These are phyloP conservation scores for Eucommia ulmoides DNA, from an alignment of 257 asterid genomes.

Conservation along the genomic window DNA sequence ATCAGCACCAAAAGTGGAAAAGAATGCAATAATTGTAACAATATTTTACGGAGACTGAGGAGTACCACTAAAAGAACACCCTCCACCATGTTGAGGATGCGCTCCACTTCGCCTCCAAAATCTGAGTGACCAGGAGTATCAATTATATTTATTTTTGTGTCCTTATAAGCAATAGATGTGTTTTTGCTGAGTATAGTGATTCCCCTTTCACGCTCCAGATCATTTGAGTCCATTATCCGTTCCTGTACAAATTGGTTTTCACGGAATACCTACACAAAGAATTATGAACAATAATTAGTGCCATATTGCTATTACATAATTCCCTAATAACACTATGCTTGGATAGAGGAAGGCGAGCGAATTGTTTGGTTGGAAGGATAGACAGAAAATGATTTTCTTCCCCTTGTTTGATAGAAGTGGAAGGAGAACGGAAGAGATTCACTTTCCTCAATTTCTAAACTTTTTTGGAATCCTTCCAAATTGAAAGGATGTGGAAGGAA, in stretches of 20 bases:
- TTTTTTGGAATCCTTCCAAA: no score
- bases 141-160: conserved; percentile 80
- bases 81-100: conserved; percentile 99
- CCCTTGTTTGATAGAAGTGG: no score
- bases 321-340: no score
- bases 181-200: conserved; percentile 96
- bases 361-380: no score
- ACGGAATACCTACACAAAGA: conserved; percentile 70
- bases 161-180: conserved; percentile 82
- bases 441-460: no score
- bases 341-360: no score
- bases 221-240: conserved; percentile 97
- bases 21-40: not conserved
- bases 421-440: no score
- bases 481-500: no score
- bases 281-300: conserved; percentile 5
- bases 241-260: conserved; percentile 90
- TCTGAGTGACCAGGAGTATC: conserved; percentile 99
- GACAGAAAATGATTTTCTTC: no score
- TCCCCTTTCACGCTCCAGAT: conserved; percentile 98
- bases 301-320: no score
- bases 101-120: conserved; percentile 99
- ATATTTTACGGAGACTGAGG: not conserved
- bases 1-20: not conserved
- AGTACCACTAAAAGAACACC: conserved; percentile 97